phyloP scores from a whole-genome alignment of 169 alveolate species.

The Neospora caninum region DNA sequence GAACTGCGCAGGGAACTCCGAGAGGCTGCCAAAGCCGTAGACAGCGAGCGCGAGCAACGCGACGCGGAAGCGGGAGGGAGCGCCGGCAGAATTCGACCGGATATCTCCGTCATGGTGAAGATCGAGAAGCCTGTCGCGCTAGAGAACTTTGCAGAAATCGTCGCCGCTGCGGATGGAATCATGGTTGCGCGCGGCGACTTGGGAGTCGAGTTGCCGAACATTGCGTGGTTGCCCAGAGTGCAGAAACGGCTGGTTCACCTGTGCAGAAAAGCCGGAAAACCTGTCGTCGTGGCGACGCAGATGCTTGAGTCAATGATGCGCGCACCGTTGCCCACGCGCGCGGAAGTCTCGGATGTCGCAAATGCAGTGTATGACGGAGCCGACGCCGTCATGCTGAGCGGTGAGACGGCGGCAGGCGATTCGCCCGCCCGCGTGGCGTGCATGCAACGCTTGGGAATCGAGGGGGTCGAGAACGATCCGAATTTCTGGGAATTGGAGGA shows the following conservation, averaged over 20 bases:
- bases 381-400: conserved; percentile 92
- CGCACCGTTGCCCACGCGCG: conserved; percentile 96
- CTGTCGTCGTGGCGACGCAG: conserved; percentile 97
- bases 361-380: conserved; percentile 97
- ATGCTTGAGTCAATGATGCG: conserved; percentile 96
- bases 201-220: conserved; percentile 92
- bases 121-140: conserved; percentile 96
- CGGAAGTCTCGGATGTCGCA: conserved; percentile 98
- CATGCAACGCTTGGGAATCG: conserved; percentile 84
- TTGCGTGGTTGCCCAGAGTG: conserved; percentile 92
- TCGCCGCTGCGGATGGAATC: conserved; percentile 93
- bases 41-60: too few relatives aligned
- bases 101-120: conserved; percentile 93
- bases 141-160: conserved; percentile 89
- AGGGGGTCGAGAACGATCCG: conserved; percentile 80
- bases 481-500: conserved; percentile 1
- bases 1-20: conserved; percentile 78
- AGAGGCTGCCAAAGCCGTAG: neutral
- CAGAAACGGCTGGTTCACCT: conserved; percentile 91
- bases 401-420: conserved; percentile 89
- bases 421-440: conserved; percentile 84
- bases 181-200: conserved; percentile 99
- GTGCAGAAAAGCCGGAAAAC: conserved; percentile 89
- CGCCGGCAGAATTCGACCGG: conserved; percentile 78
- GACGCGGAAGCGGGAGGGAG: neutral